Base-by-base conservation (phyloP, 2,329 filamentous ascomycete species). In the Nemania diffusa region DNA sequence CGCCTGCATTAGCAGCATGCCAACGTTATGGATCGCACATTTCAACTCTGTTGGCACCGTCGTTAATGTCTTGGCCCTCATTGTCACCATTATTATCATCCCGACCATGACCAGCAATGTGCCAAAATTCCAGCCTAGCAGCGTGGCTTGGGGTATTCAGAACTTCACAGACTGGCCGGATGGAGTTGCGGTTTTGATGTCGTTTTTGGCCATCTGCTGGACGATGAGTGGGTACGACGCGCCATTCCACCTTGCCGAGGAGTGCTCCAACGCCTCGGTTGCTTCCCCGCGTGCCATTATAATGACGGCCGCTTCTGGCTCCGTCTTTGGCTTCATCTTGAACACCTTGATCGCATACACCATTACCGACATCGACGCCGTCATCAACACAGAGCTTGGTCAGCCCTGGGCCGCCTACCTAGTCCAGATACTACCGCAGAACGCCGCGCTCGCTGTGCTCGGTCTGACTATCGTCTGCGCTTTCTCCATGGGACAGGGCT, bases 301-400 rank as follows among this genome's bases (percentile, higher is more conserved):
- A 42, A 81, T 92, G 74, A 93, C 91, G 0, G 88, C 88, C 0
- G 86, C 81, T 1, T 82, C 90, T 1, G 91, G 91, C 5, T 90
- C 90, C 1, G 68, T 90, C 2, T 83, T 91, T 68, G 91, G 91
- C 52, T 93, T 90, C 88, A 88, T 91, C 71, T 79, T 93, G n/a
- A 91, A 92, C 75, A 82, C 92, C 9, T 88, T 92, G 0, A 89
- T 92, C 55, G 90, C 90, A 13, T 92, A 92, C 77, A 92, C 90
- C 0, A 88, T 92, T 32, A 82, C 88, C 53, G 87, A 90, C 73
- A 90, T 92, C 67, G 78, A 81, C 0, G 83, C 76, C 1, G 87
- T 88, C 0, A 80, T 92, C 15, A 78, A 84, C 17, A 90, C 87
- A 2, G 84, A 89, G 11, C 81, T 91, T 3, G 75, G 89, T 5